Conservation (phyloP, 257 asterid genomes). For the Solanum raphanifolium region DNA sequence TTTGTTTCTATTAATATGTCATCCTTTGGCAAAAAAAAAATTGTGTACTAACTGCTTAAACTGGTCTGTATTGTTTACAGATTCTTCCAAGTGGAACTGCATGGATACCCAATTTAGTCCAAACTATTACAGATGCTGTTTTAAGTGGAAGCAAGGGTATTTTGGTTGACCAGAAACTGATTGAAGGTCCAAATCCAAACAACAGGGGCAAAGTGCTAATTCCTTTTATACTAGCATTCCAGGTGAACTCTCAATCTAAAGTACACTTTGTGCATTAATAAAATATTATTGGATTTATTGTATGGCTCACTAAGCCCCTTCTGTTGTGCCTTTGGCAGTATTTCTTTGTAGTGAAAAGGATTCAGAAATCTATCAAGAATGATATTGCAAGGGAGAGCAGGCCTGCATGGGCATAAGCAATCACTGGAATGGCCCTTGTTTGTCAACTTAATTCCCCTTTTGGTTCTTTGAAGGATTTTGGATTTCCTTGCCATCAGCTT, state of each 20-base stretch:
- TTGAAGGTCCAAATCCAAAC: constrained; percentile 87
- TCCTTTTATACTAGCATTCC: constrained; percentile 66
- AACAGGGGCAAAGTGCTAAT: constrained; percentile 58
- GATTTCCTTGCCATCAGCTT: neutral
- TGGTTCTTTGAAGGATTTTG: neutral
- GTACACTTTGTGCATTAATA: neutral
- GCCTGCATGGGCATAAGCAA: constrained; percentile 45
- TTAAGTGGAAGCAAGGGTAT: constrained; percentile 55
- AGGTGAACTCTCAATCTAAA: constrained; percentile 34
- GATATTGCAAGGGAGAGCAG: constrained; percentile 45
- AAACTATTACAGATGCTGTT: constrained; percentile 48
- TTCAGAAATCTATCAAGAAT: constrained; percentile 44
- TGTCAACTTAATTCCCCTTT: neutral
- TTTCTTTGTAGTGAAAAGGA: constrained; percentile 52
- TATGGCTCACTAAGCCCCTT: neutral
- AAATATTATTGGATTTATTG: neutral
- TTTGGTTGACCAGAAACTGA: constrained; percentile 65
- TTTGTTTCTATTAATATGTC: neutral
- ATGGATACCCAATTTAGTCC: constrained; percentile 78
- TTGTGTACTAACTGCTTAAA: neutral
- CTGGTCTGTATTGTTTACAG: constrained; percentile 25
- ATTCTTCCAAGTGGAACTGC: constrained; percentile 69
- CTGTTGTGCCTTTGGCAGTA: constrained; percentile 34
- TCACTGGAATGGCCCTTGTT: neutral
- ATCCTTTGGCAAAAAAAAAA: neutral